Conservation (phyloP, 768 basidiomycete genomes). For the Pulveroboletus sp. region DNA sequence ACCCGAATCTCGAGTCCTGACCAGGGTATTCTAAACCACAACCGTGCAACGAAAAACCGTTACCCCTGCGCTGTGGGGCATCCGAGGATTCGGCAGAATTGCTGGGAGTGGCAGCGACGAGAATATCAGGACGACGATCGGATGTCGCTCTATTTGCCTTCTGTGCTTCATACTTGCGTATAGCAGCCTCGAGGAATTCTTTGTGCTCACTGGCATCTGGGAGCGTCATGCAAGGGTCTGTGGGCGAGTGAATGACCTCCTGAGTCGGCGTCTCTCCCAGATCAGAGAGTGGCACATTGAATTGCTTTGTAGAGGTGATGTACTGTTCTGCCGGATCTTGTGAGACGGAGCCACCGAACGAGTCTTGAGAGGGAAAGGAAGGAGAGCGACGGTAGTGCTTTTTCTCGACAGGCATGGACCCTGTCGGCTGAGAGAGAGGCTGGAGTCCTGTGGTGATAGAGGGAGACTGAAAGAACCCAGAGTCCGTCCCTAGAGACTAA, state of each 20-base stretch:
- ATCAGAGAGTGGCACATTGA: conserved; percentile 55
- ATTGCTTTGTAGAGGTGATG: conserved; percentile 44
- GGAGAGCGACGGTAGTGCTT: conserved; percentile 31
- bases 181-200: conserved; percentile 18
- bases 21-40: conserved; percentile 12
- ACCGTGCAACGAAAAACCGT: conserved; percentile 7
- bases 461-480: conserved; percentile 34
- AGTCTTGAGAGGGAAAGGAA: conserved; percentile 50
- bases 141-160: conserved; percentile 11
- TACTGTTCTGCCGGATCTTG: conserved; percentile 44
- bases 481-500: conserved; percentile 27
- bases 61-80: conserved; percentile 11
- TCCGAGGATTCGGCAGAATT: conserved; percentile 32
- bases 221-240: conserved; percentile 50
- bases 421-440: conserved; percentile 16
- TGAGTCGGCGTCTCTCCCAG: conserved; percentile 36
- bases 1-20: conserved; percentile 32
- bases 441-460: conserved; percentile 9
- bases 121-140: conserved; percentile 20
- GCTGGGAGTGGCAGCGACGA: conserved; percentile 54
- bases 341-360: conserved; percentile 52
- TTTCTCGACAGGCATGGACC: conserved; percentile 22
- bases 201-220: conserved; percentile 37
- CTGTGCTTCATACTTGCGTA: conserved; percentile 24
- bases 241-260: conserved; percentile 23